A percentile compares a stretch with the other conserved stretches of the same genome.
phyloP scores from a whole-genome alignment of 2,329 filamentous ascomycete genomes.

The Cordyceps javanica region DNA sequence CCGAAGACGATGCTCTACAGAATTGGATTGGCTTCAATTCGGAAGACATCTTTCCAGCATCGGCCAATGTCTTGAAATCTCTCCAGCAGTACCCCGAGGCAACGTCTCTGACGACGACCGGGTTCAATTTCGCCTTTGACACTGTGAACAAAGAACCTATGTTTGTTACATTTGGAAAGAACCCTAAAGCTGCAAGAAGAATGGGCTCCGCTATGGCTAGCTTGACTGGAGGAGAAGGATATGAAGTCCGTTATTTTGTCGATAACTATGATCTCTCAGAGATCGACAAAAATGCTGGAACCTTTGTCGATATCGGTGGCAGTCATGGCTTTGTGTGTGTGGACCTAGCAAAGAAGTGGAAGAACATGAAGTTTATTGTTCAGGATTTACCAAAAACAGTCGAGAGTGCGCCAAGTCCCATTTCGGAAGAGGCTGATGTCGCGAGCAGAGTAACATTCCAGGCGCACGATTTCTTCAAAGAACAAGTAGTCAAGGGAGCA shows the following conservation, averaged over 20 bases:
- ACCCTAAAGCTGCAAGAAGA: constrained; percentile 39
- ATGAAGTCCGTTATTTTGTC: constrained; percentile 47
- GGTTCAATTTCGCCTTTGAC: constrained; percentile 45
- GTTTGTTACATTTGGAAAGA: constrained; percentile 47
- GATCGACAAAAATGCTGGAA: constrained; percentile 38
- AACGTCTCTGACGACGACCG: constrained; percentile 40
- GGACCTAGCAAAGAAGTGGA: constrained; percentile 45
- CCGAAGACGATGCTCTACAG: constrained; percentile 39
- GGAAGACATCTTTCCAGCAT: constrained; percentile 47
- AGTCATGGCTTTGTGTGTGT: constrained; percentile 51
- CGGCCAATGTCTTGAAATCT: constrained; percentile 39
- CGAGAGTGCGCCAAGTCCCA: constrained; percentile 37
- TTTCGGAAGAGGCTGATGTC: constrained; percentile 32
- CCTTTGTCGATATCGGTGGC: constrained; percentile 53
- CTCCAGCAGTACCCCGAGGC: constrained; percentile 40
- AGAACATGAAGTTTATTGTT: constrained; percentile 47
- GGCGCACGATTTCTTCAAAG: constrained; percentile 52
- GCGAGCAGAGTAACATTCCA: constrained; percentile 35
- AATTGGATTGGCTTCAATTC: constrained; percentile 51
- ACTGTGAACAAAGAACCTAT: constrained; percentile 47
- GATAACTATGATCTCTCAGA: constrained; percentile 47
- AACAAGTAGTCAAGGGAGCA: constrained; percentile 46
- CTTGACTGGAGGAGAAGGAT: constrained; percentile 49
- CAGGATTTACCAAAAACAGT: constrained; percentile 48
- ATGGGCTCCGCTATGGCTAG: constrained; percentile 51